Evolutionary conservation across 2,329 filamentous ascomycete species (phyloP).

Genomic region (Penicillium oxalicum): DNA sequence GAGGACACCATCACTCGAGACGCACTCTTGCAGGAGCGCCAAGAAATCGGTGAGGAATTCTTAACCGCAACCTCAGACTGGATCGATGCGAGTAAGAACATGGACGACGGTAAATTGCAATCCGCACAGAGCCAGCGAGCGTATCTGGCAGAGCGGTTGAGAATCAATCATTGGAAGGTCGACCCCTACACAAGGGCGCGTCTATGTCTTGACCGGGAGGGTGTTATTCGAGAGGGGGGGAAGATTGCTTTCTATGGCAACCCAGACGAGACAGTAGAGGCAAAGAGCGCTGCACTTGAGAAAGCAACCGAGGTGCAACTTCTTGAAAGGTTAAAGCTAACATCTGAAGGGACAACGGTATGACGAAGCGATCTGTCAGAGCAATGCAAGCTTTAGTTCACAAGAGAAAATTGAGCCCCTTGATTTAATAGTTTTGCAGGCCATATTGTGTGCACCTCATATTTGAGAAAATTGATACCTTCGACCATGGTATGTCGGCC

Average conservation of each 20-base stretch:
- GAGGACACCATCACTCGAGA: slow-evolving; percentile 59
- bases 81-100: slow-evolving; percentile 52
- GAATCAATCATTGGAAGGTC: slow-evolving; percentile 76
- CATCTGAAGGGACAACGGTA: not conserved
- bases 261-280: slow-evolving; percentile 4
- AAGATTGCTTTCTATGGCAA: slow-evolving; percentile 62
- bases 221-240: slow-evolving; percentile 62
- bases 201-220: slow-evolving; percentile 72
- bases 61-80: slow-evolving; percentile 69
- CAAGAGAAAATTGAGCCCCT: too few species aligned
- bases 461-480: too few species aligned
- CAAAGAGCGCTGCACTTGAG: not conserved
- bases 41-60: slow-evolving; percentile 62
- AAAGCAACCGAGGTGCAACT: slow-evolving; percentile 8
- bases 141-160: slow-evolving; percentile 57
- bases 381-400: too few species aligned
- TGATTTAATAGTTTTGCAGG: too few species aligned
- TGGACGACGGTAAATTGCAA: slow-evolving; percentile 39
- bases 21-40: slow-evolving; percentile 57
- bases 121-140: slow-evolving; percentile 53
- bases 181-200: slow-evolving; percentile 80
- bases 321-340: slow-evolving; percentile 8
- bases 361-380: too few species aligned
- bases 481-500: too few species aligned
- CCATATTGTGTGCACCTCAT: too few species aligned